phyloP scores from a whole-genome alignment of 805 yeast genomes.

The Yamadazyma endophytica region DNA sequence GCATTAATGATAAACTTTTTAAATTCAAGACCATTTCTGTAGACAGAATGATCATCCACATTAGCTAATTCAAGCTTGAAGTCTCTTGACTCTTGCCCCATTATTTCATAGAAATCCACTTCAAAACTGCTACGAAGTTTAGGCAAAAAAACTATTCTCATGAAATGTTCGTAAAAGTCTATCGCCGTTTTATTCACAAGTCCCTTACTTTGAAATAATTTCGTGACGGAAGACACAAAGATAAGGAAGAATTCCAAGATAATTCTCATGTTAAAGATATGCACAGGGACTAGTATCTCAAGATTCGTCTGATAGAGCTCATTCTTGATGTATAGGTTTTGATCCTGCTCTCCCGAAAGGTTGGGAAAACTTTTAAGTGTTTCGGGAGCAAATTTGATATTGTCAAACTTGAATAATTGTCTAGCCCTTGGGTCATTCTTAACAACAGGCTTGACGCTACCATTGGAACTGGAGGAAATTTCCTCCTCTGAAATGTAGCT shows the following conservation, averaged over 20 bases:
- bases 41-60: constrained; percentile 16
- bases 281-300: constrained; percentile 63
- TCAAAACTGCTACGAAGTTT: constrained; percentile 56
- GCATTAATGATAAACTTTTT: constrained; percentile 43
- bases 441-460: constrained; percentile 2
- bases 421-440: constrained; percentile 14
- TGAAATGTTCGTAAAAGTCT: constrained; percentile 56
- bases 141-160: constrained; percentile 62
- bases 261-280: constrained; percentile 75
- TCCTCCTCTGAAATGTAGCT: constrained; percentile 28
- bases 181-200: constrained; percentile 18
- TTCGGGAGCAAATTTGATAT: constrained; percentile 14
- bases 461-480: constrained; percentile 11
- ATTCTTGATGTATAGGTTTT: constrained; percentile 52
- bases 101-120: constrained; percentile 44
- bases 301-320: constrained; percentile 54
- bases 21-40: constrained; percentile 43
- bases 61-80: constrained; percentile 3
- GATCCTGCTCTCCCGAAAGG: constrained; percentile 3
- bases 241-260: constrained; percentile 69
- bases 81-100: constrained; percentile 17
- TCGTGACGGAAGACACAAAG: constrained; percentile 55
- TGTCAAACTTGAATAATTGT: constrained; percentile 28
- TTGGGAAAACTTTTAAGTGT: constrained; percentile 7
- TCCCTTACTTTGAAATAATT: constrained; percentile 2